These are phyloP conservation scores for Fusarium hostae DNA, from an alignment of 2,329 filamentous ascomycete species.

Conservation along the genomic window DNA sequence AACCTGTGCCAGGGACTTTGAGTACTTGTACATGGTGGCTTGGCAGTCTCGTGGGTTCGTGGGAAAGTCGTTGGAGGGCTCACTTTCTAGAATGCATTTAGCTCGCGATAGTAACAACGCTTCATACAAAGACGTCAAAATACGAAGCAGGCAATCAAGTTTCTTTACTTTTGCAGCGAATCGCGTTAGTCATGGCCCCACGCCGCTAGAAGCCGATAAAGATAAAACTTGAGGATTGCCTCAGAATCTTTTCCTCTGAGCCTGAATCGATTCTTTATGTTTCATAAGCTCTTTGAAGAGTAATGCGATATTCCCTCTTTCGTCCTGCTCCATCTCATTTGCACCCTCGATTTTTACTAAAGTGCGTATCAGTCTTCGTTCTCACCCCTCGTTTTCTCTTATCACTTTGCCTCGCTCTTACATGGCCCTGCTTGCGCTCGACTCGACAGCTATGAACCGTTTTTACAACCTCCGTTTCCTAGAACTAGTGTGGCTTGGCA, in stretches of 20 bases:
- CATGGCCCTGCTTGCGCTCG: not conserved
- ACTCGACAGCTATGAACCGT: not conserved
- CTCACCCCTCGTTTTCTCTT: slow-evolving; percentile 4
- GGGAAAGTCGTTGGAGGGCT: not conserved
- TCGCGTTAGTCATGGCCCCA: slow-evolving; percentile 19
- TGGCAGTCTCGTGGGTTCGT: not conserved
- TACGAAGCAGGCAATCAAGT: not conserved
- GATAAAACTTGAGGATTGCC: slow-evolving; percentile 5
- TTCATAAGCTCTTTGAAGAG: not conserved
- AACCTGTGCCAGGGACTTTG: not conserved
- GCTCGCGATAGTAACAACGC: not conserved
- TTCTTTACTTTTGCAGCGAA: not conserved
- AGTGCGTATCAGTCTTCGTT: slow-evolving; percentile 14
- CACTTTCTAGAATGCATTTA: not conserved
- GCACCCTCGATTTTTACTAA: not conserved
- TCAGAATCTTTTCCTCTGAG: not conserved
- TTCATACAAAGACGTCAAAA: not conserved
- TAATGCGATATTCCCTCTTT: slow-evolving; percentile 18
- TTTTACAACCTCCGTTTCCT: not conserved
- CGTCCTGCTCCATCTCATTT: not conserved
- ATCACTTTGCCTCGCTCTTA: slow-evolving; percentile 11
- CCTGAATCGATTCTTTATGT: not conserved
- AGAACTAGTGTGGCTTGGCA: not conserved
- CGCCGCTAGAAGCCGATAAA: slow-evolving; percentile 20
- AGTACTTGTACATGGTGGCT: not conserved